phyloP scores from a whole-genome alignment of 169 alveolate genomes.

The Babesia ovata region DNA sequence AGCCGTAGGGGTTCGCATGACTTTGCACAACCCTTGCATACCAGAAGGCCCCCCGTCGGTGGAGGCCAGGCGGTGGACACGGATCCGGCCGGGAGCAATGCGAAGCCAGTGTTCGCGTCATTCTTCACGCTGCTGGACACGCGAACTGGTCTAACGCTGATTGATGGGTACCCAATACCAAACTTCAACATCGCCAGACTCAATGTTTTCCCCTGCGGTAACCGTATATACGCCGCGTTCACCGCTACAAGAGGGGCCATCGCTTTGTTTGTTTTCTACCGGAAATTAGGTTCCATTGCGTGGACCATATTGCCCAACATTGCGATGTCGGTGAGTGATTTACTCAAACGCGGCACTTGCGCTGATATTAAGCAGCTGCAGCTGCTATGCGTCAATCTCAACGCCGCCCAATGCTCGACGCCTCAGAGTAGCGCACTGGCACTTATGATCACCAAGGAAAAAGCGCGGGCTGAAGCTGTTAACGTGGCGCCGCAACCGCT shows the following conservation, averaged over 20 bases:
- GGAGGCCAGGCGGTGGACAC: background rate
- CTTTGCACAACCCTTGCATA: background rate
- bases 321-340: background rate
- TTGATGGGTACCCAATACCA: background rate
- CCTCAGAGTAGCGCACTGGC: background rate
- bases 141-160: constrained; percentile 5
- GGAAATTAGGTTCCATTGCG: background rate
- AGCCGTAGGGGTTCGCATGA: background rate
- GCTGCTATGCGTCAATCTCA: constrained; percentile 8
- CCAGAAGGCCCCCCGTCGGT: background rate
- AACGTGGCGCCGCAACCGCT: no score
- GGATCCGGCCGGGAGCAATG: background rate
- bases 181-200: constrained; percentile 9
- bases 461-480: no score
- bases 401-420: constrained; percentile 5
- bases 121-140: constrained; percentile 22
- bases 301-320: background rate
- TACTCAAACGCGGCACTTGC: background rate
- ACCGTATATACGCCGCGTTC: constrained; percentile 4
- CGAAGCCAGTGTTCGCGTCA: background rate
- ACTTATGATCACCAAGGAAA: background rate
- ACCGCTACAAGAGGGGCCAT: constrained; percentile 11
- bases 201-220: background rate
- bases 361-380: constrained; percentile 22
- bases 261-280: background rate